phyloP scores from a whole-genome alignment of 1,284 basidiomycete species.

The Omphalotus olearius region DNA sequence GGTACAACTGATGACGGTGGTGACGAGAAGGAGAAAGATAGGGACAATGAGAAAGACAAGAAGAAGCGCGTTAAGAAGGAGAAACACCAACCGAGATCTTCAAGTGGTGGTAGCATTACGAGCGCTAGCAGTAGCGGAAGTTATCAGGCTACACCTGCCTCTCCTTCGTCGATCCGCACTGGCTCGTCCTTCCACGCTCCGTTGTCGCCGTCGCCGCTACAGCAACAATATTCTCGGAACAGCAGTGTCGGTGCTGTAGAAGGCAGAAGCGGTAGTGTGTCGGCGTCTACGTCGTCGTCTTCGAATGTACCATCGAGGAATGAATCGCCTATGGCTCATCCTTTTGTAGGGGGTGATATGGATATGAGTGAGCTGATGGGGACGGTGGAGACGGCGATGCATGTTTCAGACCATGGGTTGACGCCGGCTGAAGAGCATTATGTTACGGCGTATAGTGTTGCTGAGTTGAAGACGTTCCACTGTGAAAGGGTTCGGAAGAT shows the following conservation, averaged over 20 bases:
- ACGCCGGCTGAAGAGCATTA: constrained; percentile 34
- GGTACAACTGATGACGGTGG: constrained; percentile 3
- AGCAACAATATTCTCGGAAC: constrained; percentile 51
- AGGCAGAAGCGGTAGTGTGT: background rate
- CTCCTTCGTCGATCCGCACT: constrained; percentile 50
- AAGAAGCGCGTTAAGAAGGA: constrained; percentile 1
- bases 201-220: constrained; percentile 53
- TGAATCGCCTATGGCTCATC: constrained; percentile 14
- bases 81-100: constrained; percentile 7
- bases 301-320: constrained; percentile 10
- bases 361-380: constrained; percentile 33
- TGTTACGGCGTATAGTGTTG: constrained; percentile 39
- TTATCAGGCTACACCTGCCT: constrained; percentile 40
- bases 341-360: constrained; percentile 29
- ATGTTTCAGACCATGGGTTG: constrained; percentile 16
- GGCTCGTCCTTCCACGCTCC: constrained; percentile 56
- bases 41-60: constrained; percentile 4
- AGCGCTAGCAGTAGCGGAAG: constrained; percentile 9
- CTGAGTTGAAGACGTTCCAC: constrained; percentile 86
- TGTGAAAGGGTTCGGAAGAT: constrained; percentile 93
- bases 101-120: constrained; percentile 7
- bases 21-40: constrained; percentile 7
- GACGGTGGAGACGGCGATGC: constrained; percentile 7
- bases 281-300: constrained; percentile 4
- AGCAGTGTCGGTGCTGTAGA: background rate